Evolutionary conservation across 495 filamentous ascomycete genomes (phyloP), one percentile per base, ranked within the genome.

Genomic region (Penicillium ucsense): DNA sequence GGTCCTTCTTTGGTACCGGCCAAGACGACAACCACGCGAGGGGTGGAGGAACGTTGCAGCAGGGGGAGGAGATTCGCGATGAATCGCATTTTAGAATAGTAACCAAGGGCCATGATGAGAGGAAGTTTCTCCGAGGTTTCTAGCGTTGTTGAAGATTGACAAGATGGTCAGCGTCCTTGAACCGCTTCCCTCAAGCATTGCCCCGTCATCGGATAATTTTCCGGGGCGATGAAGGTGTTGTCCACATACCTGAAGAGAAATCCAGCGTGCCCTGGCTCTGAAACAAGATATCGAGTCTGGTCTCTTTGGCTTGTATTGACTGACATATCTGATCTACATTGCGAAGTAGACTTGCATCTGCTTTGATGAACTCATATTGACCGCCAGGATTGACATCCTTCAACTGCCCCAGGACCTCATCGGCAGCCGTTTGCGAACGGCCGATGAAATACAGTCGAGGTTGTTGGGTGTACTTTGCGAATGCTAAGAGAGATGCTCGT

Each of bases 241-340:
- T 20, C n/a, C 11, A 4, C 4, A 6, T 31, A 41, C 39, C 39
- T 29, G 27, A 30, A 41, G 8, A 30, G 6, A 41, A n/a, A 8
- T 41, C 39, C 8, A 41, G 8, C 4, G 39, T 41, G 11, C 39
- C 39, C 39, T 41, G 39, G 7, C 39, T 41, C 8, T 41, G 39
- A 6, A 41, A 41, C 9, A 41, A 30, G 4, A 41, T 10, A 10
- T 41, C 39, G 8, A 41, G 8, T n/a, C 12, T 10, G 0, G 7
- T 41, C 28, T 41, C 39, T n/a, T 41, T 41, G 5, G 9, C 28
- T 41, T 5, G 27, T 31, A 41, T 41, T 30, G 39, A 31, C 5
- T 63, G 44, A 48, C 77, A 85, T 8, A 76, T 59, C n/a, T 67
- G 57, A 55, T 84, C 80, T 12, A 82, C 82, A n/a, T 65, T 69